phyloP scores from a whole-genome alignment of 306 rosid genomes.

The Oxytropis ochrocephala region DNA sequence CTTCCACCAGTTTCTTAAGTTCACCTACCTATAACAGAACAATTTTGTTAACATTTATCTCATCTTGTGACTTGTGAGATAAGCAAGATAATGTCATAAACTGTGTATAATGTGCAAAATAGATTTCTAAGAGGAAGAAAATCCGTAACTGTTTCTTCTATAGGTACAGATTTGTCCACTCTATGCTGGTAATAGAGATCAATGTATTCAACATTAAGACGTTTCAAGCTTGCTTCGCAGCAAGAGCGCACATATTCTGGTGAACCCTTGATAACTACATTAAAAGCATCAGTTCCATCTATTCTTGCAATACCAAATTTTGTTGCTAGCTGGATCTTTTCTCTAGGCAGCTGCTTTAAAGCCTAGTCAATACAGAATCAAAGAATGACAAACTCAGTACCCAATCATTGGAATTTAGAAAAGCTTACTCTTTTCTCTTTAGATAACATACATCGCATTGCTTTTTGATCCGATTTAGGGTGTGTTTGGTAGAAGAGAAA shows the following conservation, averaged over 20 bases:
- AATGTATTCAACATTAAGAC: slow-evolving; percentile 58
- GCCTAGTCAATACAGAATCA: slow-evolving; percentile 38
- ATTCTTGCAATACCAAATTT: slow-evolving; percentile 49
- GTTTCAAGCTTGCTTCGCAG: slow-evolving; percentile 74
- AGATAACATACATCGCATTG: background rate
- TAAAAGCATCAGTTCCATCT: background rate
- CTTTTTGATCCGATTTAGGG: background rate
- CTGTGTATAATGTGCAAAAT: background rate
- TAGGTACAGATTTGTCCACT: slow-evolving; percentile 39
- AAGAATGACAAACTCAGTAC: background rate
- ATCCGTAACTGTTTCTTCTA: slow-evolving; percentile 59
- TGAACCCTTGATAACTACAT: slow-evolving; percentile 36
- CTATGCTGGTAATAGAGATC: slow-evolving; percentile 83
- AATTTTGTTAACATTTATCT: background rate
- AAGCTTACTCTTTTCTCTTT: too few relatives aligned
- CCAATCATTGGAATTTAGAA: too few relatives aligned
- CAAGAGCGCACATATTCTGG: slow-evolving; percentile 62
- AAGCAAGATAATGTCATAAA: background rate
- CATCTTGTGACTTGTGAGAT: background rate
- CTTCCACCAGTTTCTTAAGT: slow-evolving; percentile 73
- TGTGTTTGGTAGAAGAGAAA: too few relatives aligned
- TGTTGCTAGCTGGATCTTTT: slow-evolving; percentile 62
- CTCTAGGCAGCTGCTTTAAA: slow-evolving; percentile 56
- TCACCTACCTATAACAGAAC: slow-evolving; percentile 47
- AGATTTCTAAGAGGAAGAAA: background rate